Evolutionary conservation across 2,329 filamentous ascomycete species (phyloP), one percentile per base, ranked within the genome.

Genomic region (Curvularia spicifera): DNA sequence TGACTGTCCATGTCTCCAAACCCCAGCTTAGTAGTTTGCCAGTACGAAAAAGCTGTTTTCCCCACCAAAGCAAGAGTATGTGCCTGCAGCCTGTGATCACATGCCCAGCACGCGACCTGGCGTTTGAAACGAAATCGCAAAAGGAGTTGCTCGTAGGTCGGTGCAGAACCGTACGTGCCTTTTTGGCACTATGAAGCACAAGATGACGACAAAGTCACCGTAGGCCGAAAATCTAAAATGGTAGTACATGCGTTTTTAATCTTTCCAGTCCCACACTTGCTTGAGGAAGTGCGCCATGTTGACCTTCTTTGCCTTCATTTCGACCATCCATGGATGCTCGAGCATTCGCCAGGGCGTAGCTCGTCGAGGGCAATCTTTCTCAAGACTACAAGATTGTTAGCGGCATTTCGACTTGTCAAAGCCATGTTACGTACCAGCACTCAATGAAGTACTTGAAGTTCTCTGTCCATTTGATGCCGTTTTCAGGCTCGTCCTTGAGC

Each of bases 361-460:
- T 75, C 95, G 85, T 71, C 93, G 87, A 57, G 84, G 85, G 20
- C 91, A 89, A 69, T 97, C 92, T 80, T 99, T 99, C 78, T 99
- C 95, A 57, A 99, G 85, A 80, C 95, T 98, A 56, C 49, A 33
- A 20, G 10, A 1, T 29, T 18, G 61, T 77, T 64, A 78, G 73
- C 58, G 46, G 33, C 3, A n/a, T 47, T 18, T 15, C n/a, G 3
- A 15, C 15, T 20, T 18, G 29, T 48, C 10, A 35, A 18, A 45
- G 13, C 10, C 26, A 29, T 28, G 18, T 10, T 54, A 88, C 91
- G 75, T 86, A 98, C 94, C 95, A 98, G 86, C 93, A 97, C 80
- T 97, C 93, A 70, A 99, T 97, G 71, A 99, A 99, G 77, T 97
- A 97, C 78, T 99, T 99, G 80, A 99, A 98, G 73, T 91, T 96